Evolutionary conservation across 441 rosid species (phyloP), one percentile per base, ranked within the genome.

Genomic region (Pelargonium exstipulatum): DNA sequence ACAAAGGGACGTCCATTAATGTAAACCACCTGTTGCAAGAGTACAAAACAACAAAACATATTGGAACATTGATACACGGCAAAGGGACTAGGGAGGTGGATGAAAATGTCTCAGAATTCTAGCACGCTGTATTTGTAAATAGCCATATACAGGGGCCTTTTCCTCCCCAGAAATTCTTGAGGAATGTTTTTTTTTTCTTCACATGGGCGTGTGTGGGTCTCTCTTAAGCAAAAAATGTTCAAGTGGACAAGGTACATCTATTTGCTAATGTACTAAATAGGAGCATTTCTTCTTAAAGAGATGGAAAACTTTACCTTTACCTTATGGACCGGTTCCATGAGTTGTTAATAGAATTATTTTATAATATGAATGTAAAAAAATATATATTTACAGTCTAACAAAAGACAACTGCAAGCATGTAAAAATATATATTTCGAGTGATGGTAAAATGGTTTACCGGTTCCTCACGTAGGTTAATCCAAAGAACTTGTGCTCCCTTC

Each of bases 391-490:
- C 26, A 57, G 29, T 26, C 6, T 12, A 57, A 18, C 29, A 57
- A 57, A 8, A 18, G 62, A 57, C 8, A 57, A 2, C 24, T 57
- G 9, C 2, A 57, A 14, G 62, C 20, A 10, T 13, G 7, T 49
- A n/a, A n/a, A n/a, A n/a, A n/a, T n/a, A n/a, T n/a, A n/a, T n/a
- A 5, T 37, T 51, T 13, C 7, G 46, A 14, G 22, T 1, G 8
- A 42, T 42, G 35, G 62, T 32, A 32, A 55, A 71, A 45, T 43
- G 62, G 60, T 65, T 69, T 95, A 92, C 97, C 81, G 98, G 98
- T 78, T 95, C 99, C 81, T 92, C 99, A 0, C 98, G 93, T 67
- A 95, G 99, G 78, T 84, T 90, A 82, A 95, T 83, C 99, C 98
- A 95, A 68, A 92, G 87, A 80, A 90, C 84, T 76, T 80, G 77